phyloP scores from a whole-genome alignment of 495 filamentous ascomycete species.

The Aspergillus haitiensis region DNA sequence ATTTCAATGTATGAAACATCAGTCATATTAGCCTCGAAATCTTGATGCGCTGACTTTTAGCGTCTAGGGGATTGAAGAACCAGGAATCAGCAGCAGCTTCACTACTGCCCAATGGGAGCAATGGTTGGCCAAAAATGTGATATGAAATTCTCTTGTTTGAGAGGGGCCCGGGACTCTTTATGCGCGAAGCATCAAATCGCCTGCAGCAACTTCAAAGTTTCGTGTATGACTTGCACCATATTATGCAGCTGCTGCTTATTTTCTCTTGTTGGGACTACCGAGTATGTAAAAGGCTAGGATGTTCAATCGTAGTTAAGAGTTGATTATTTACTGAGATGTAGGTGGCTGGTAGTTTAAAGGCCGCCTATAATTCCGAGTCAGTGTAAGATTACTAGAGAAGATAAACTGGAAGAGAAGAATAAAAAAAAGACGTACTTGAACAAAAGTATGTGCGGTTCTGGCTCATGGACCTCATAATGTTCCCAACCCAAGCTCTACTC shows the following conservation, averaged over 20 bases:
- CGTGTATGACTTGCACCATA: slow-evolving; percentile 10
- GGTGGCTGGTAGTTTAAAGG: slow-evolving; percentile 85
- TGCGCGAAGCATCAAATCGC: slow-evolving; percentile 31
- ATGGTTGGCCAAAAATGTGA: slow-evolving; percentile 78
- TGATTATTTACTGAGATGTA: slow-evolving; percentile 37
- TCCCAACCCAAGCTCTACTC: slow-evolving; percentile 93
- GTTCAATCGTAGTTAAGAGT: slow-evolving; percentile 3
- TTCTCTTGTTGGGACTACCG: not conserved
- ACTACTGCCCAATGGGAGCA: slow-evolving; percentile 76
- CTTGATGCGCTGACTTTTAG: slow-evolving; percentile 27
- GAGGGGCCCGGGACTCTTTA: slow-evolving; percentile 23
- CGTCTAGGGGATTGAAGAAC: slow-evolving; percentile 68
- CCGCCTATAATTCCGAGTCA: slow-evolving; percentile 54
- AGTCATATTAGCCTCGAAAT: slow-evolving; percentile 7
- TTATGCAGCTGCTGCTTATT: slow-evolving; percentile 4
- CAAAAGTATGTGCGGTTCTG: slow-evolving; percentile 94
- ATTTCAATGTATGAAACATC: slow-evolving; percentile 64
- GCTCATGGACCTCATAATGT: slow-evolving; percentile 98
- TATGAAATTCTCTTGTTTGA: slow-evolving; percentile 38
- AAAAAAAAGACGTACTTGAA: slow-evolving; percentile 74
- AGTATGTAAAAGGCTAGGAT: not conserved
- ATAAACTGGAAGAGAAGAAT: too few species aligned
- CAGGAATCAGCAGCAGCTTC: slow-evolving; percentile 75
- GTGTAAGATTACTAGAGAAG: not conserved
- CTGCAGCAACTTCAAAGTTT: slow-evolving; percentile 15